These are phyloP conservation scores for Achaetomiella virescens DNA, from an alignment of 495 filamentous ascomycete genomes.

Conservation along the genomic window DNA sequence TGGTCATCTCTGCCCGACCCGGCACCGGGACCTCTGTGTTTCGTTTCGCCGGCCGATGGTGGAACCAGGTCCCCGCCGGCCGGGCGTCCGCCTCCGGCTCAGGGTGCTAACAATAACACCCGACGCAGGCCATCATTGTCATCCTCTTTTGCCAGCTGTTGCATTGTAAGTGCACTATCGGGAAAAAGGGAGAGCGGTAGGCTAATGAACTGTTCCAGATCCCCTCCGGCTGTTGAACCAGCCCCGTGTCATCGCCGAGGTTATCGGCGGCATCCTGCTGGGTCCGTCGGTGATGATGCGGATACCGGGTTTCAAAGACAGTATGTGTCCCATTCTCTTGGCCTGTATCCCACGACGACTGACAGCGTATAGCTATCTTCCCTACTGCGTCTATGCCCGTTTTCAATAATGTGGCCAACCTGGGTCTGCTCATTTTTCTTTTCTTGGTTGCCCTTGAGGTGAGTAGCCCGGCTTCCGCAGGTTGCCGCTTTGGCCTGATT, in stretches of 20 bases:
- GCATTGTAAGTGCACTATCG: slow-evolving; percentile 26
- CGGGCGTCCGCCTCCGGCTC: slow-evolving; percentile 1
- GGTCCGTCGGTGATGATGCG: slow-evolving; percentile 82
- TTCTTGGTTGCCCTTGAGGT: slow-evolving; percentile 85
- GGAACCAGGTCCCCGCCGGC: neutral
- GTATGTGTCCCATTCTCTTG: slow-evolving; percentile 55
- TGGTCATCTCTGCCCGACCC: neutral
- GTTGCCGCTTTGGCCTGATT: neutral
- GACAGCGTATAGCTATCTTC: slow-evolving; percentile 57
- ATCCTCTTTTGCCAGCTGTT: slow-evolving; percentile 83
- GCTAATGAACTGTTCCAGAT: slow-evolving; percentile 17
- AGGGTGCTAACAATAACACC: slow-evolving; percentile 23
- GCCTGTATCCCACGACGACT: slow-evolving; percentile 14
- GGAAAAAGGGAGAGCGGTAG: neutral
- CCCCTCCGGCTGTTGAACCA: slow-evolving; percentile 84
- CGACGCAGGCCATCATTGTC: slow-evolving; percentile 72
- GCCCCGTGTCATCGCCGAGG: slow-evolving; percentile 91
- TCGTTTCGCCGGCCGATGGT: neutral
- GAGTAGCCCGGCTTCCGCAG: neutral
- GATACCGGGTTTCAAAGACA: slow-evolving; percentile 69
- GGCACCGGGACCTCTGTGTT: slow-evolving; percentile 6
- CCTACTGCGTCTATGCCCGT: slow-evolving; percentile 65
- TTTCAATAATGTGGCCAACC: slow-evolving; percentile 76
- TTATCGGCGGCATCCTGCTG: slow-evolving; percentile 85
- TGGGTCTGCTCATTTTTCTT: slow-evolving; percentile 84